These are phyloP conservation scores for Withania somnifera DNA, from an alignment of 305 asterid species.

Conservation along the genomic window DNA sequence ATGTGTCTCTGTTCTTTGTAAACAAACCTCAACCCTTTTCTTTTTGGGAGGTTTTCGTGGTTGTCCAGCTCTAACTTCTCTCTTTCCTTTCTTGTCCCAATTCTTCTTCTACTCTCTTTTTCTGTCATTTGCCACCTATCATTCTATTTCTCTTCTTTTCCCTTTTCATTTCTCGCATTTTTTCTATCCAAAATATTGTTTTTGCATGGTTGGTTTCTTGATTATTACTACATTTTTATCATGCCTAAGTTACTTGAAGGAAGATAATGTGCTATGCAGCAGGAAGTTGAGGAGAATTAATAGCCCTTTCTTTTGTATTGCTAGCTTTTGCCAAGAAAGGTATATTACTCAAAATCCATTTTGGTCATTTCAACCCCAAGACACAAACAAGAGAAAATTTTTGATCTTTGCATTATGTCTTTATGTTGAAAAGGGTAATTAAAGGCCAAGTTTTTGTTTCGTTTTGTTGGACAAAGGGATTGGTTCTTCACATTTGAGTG, in stretches of 20 bases:
- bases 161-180: conserved; percentile 1
- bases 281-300: conserved; percentile 9
- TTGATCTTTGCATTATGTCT: background rate
- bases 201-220: background rate
- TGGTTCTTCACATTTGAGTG: conserved; percentile 6
- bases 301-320: conserved; percentile 9
- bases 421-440: background rate
- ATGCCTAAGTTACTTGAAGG: background rate
- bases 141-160: too few species aligned
- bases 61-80: conserved; percentile 26
- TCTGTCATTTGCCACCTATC: background rate
- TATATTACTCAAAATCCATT: background rate
- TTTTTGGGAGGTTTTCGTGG: conserved; percentile 46
- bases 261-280: conserved; percentile 16
- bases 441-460: background rate
- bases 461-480: conserved; percentile 25
- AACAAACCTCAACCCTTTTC: conserved; percentile 17
- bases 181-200: background rate
- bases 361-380: background rate
- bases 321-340: background rate
- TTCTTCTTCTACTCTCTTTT: background rate
- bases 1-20: conserved; percentile 14
- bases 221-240: background rate
- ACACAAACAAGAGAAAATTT: background rate
- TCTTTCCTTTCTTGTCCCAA: background rate